A percentile compares a stretch with the other conserved stretches of the same genome.
These are phyloP conservation scores for Luzula sylvatica DNA, from an alignment of 176 grass and related monocot species.

Conservation along the genomic window DNA sequence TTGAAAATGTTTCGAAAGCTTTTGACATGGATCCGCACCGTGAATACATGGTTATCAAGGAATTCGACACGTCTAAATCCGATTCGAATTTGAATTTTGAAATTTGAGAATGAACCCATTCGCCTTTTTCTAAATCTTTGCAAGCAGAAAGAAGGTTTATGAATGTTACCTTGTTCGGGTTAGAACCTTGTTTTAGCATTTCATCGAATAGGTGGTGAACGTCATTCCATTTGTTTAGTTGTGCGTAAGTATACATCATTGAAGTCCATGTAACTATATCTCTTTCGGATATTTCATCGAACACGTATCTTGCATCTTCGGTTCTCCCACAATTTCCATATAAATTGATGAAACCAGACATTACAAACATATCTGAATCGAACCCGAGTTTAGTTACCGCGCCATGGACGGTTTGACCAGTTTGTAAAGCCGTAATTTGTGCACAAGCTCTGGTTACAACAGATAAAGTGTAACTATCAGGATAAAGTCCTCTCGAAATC, in stretches of 20 bases:
- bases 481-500: conserved; percentile 18
- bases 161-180: conserved; percentile 60
- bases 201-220: conserved; percentile 36
- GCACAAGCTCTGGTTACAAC: conserved; percentile 37
- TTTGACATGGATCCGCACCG: conserved; percentile 37
- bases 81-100: conserved; percentile 31
- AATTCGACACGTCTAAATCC: conserved; percentile 46
- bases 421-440: neutral
- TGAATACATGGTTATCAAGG: conserved; percentile 46
- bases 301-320: conserved; percentile 38
- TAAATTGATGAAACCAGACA: conserved; percentile 50
- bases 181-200: conserved; percentile 34
- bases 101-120: conserved; percentile 45
- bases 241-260: conserved; percentile 54
- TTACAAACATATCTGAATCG: conserved; percentile 40
- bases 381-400: conserved; percentile 48
- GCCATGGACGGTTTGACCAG: conserved; percentile 31
- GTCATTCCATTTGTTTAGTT: conserved; percentile 30
- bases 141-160: conserved; percentile 59
- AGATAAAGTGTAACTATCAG: conserved; percentile 51
- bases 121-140: conserved; percentile 28
- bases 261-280: conserved; percentile 88
- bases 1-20: conserved; percentile 37
- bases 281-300: conserved; percentile 49
- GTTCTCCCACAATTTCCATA: conserved; percentile 24